Percentiles rank a stretch among this genome's conserved stretches.
Conservation (phyloP, 306 rosid species). For the Casuarina equisetifolia region DNA sequence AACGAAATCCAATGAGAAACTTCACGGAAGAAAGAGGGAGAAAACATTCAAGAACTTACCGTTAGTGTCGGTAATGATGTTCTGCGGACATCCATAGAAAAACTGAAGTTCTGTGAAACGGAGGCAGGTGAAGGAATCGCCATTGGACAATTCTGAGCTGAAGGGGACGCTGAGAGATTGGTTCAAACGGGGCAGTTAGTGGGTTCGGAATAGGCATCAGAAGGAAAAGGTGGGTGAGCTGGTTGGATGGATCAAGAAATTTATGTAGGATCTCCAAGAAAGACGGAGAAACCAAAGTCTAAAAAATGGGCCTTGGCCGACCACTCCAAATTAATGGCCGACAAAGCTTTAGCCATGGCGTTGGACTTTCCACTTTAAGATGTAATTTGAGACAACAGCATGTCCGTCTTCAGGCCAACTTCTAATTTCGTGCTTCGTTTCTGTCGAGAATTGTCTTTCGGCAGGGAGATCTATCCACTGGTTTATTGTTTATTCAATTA, state of each 20-base stretch:
- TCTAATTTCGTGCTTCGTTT: background rate
- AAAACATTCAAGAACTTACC: slow-evolving; percentile 27
- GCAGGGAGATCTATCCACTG: no score
- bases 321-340: background rate
- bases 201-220: slow-evolving; percentile 30
- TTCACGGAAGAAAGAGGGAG: background rate
- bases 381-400: background rate
- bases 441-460: background rate
- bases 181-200: slow-evolving; percentile 19
- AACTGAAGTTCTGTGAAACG: slow-evolving; percentile 36
- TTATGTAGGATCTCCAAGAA: slow-evolving; percentile 63
- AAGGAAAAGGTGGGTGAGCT: slow-evolving; percentile 25
- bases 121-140: slow-evolving; percentile 51
- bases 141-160: slow-evolving; percentile 44
- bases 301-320: background rate
- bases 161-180: slow-evolving; percentile 8
- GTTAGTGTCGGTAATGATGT: slow-evolving; percentile 27
- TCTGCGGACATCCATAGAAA: slow-evolving; percentile 16
- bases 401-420: background rate
- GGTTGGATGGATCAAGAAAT: slow-evolving; percentile 50
- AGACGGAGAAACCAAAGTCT: slow-evolving; percentile 90
- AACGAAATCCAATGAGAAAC: slow-evolving; percentile 9
- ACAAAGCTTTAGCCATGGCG: background rate
- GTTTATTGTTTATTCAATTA: background rate
- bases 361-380: background rate